Evolutionary conservation across 1,139 yeast species (phyloP).

Genomic region (Yamadazyma buinensis): DNA sequence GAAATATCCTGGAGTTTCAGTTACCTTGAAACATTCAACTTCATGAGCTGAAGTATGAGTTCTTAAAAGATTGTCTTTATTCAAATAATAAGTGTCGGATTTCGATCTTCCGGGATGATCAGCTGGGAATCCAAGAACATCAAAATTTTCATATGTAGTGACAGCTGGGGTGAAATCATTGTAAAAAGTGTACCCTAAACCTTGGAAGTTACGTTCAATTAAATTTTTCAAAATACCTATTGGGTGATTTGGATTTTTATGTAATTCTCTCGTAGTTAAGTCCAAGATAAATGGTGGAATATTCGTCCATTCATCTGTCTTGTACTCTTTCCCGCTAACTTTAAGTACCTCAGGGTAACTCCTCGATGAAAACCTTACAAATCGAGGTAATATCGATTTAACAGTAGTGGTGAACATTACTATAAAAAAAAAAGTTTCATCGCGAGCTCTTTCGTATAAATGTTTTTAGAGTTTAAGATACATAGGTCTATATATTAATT

Average conservation of each 20-base stretch:
- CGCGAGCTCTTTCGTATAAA: too few species aligned
- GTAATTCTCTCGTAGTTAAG: constrained; percentile 70
- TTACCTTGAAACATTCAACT: constrained; percentile 65
- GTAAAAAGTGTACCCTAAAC: constrained; percentile 74
- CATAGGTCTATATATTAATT: too few species aligned
- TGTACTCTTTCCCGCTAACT: constrained; percentile 51
- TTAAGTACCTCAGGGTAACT: constrained; percentile 28
- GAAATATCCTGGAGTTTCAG: constrained; percentile 80
- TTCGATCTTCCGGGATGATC: constrained; percentile 94
- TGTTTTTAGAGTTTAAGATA: too few species aligned
- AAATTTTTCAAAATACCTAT: constrained; percentile 78
- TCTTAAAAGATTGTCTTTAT: constrained; percentile 64
- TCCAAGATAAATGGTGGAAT: constrained; percentile 71
- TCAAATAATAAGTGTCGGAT: constrained; percentile 89
- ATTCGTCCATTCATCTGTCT: constrained; percentile 80
- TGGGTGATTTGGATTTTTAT: constrained; percentile 75
- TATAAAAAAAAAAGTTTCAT: too few species aligned
- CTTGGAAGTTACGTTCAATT: constrained; percentile 64
- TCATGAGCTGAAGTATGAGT: constrained; percentile 99
- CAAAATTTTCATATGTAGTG: constrained; percentile 79
- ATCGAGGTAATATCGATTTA: background rate
- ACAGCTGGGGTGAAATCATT: constrained; percentile 84
- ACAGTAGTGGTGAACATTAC: too few species aligned
- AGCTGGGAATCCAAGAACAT: constrained; percentile 81
- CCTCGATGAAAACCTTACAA: constrained; percentile 1